Percentiles rank a stretch among this genome's conserved stretches.
Evolutionary conservation across 345 rosid species (phyloP).

Genomic region (Melaleuca quinquenervia): DNA sequence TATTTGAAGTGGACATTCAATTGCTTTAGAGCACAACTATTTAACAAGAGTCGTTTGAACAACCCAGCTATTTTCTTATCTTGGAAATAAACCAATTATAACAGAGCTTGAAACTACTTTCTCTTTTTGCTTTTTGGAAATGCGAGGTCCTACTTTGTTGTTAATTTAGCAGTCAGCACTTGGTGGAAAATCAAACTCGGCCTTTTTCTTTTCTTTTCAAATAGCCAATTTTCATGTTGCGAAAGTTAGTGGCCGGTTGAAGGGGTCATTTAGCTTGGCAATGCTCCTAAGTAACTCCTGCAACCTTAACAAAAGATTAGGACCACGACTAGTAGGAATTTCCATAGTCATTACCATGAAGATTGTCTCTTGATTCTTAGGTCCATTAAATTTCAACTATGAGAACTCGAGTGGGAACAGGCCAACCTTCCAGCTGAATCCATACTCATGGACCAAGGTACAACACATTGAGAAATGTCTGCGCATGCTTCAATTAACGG

Average conservation of each 20-base stretch:
- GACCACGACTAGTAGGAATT: too few relatives aligned
- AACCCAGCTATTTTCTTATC: not conserved
- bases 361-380: not conserved
- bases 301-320: too few relatives aligned
- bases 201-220: not conserved
- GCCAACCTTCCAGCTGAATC: slow-evolving; percentile 8
- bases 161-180: not conserved
- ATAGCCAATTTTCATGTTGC: not conserved
- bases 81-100: not conserved
- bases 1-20: not conserved
- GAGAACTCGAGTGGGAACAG: slow-evolving; percentile 1
- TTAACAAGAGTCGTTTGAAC: not conserved
- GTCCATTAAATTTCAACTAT: slow-evolving; percentile 18
- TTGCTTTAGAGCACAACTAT: not conserved
- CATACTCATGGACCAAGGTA: slow-evolving; percentile 28
- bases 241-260: not conserved
- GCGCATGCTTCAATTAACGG: not conserved
- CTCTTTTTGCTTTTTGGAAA: not conserved
- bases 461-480: not conserved
- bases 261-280: not conserved
- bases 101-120: not conserved
- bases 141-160: not conserved
- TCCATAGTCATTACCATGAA: not conserved
- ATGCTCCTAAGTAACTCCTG: not conserved
- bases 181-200: not conserved